Conservation (phyloP, 768 basidiomycete genomes). For the Astraeus odoratus region DNA sequence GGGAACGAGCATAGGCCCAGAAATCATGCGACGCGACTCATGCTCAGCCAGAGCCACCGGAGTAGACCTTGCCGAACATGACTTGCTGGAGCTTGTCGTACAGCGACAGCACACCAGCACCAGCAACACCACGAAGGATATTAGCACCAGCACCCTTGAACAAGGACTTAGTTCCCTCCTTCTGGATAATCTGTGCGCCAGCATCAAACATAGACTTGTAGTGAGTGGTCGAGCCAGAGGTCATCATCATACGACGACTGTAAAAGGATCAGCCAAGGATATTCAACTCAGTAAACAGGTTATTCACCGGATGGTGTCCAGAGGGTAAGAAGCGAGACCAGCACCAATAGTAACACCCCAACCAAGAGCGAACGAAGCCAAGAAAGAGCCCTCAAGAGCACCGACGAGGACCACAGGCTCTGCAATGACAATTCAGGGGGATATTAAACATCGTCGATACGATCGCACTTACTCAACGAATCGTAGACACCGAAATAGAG, state of each 20-base stretch:
- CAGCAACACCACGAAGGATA: conserved; percentile 98
- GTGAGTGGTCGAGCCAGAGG: conserved; percentile 89
- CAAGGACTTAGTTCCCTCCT: conserved; percentile 92
- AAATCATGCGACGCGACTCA: conserved; percentile 1
- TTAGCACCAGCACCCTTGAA: conserved; percentile 99
- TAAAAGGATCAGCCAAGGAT: conserved; percentile 25
- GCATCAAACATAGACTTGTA: conserved; percentile 99
- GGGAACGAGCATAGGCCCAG: conserved; percentile 26
- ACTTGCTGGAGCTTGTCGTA: conserved; percentile 98
- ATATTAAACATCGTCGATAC: conserved; percentile 11
- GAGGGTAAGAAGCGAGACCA: conserved; percentile 96
- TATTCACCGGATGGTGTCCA: conserved; percentile 78
- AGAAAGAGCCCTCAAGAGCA: conserved; percentile 90
- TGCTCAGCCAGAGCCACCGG: conserved; percentile 58
- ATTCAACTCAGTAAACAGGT: neutral
- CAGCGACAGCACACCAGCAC: conserved; percentile 97
- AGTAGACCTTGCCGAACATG: conserved; percentile 99
- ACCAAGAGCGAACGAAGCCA: conserved; percentile 94
- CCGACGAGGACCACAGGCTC: conserved; percentile 98
- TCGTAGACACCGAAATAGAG: conserved; percentile 98
- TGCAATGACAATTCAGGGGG: conserved; percentile 28
- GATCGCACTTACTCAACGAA: conserved; percentile 73
- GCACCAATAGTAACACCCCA: conserved; percentile 99
- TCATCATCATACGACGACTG: conserved; percentile 99
- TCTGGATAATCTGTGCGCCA: conserved; percentile 86